A percentile compares a stretch with the other conserved stretches of the same genome.
Evolutionary conservation across 352 stramenopile species (phyloP).

Genomic region (Elongisporangium undulatum): DNA sequence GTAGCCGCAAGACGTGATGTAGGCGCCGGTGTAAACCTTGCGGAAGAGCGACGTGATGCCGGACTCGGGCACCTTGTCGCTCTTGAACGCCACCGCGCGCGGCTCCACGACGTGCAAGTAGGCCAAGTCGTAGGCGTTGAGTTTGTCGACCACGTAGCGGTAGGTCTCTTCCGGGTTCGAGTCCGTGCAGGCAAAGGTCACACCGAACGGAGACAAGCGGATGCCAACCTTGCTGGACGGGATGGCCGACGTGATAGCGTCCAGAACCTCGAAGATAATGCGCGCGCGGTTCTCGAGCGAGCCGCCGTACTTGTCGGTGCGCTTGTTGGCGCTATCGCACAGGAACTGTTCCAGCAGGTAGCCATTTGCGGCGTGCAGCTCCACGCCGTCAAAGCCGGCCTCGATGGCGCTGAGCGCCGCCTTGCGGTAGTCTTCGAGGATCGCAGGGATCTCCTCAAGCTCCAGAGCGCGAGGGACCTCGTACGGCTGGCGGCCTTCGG

Average conservation of each 20-base stretch:
- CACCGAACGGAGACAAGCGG: constrained; percentile 8
- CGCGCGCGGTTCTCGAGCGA: constrained; percentile 21
- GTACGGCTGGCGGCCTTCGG: constrained; percentile 19
- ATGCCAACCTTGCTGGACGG: constrained; percentile 13
- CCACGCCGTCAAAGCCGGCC: constrained; percentile 88
- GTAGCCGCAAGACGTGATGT: constrained; percentile 41
- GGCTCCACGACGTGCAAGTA: constrained; percentile 40
- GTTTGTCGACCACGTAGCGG: constrained; percentile 17
- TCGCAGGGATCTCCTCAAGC: constrained; percentile 49
- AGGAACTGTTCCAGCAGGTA: constrained; percentile 90
- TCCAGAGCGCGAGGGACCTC: constrained; percentile 48
- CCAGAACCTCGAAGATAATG: constrained; percentile 57
- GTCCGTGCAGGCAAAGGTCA: constrained; percentile 23
- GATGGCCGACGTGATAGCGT: constrained; percentile 13
- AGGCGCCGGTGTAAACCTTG: constrained; percentile 36
- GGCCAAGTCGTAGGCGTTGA: constrained; percentile 26
- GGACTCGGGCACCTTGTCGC: constrained; percentile 20
- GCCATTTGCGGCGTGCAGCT: constrained; percentile 85
- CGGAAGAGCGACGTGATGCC: constrained; percentile 44
- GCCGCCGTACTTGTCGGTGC: constrained; percentile 11
- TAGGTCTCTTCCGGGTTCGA: constrained; percentile 23
- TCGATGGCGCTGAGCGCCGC: constrained; percentile 46
- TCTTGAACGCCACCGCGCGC: constrained; percentile 12
- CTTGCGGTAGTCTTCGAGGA: constrained; percentile 54
- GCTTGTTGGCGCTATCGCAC: constrained; percentile 18